These are phyloP conservation scores for Corynespora cassiicola DNA, from an alignment of 2,329 filamentous ascomycete genomes.

Conservation along the genomic window DNA sequence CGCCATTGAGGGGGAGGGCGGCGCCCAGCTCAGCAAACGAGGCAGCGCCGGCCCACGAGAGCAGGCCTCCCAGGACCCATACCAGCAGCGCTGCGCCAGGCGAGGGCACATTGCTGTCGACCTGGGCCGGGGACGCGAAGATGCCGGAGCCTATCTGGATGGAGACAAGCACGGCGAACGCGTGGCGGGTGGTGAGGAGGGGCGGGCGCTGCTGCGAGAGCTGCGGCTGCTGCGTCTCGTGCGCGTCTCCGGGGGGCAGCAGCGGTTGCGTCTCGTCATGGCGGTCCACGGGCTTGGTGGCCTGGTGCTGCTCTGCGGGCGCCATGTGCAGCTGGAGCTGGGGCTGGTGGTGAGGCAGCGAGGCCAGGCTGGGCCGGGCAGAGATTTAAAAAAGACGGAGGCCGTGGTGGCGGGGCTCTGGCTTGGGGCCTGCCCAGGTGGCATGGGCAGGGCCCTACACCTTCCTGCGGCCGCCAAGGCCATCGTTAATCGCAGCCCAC, in stretches of 20 bases:
- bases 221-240: constrained; percentile 20
- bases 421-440: neutral
- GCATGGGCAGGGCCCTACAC: constrained; percentile 1
- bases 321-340: neutral
- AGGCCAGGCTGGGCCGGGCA: no score
- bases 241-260: no score
- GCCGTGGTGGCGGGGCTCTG: neutral
- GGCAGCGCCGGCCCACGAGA: constrained; percentile 69
- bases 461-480: no score
- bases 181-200: constrained; percentile 45
- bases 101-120: constrained; percentile 69
- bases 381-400: no score
- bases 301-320: constrained; percentile 1
- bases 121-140: constrained; percentile 68
- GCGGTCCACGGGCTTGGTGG: constrained; percentile 14
- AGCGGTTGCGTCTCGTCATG: constrained; percentile 32
- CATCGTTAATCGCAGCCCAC: no score
- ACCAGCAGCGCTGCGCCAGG: constrained; percentile 64
- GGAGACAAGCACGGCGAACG: constrained; percentile 66
- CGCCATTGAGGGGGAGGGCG: constrained; percentile 68
- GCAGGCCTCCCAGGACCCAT: constrained; percentile 66
- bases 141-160: constrained; percentile 71
- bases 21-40: constrained; percentile 70
- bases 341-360: constrained; percentile 4
- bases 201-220: constrained; percentile 19